Evolutionary conservation across 2,329 filamentous ascomycete genomes (phyloP), one percentile per base, ranked within the genome.

Genomic region (Nigrospora sphaerica): DNA sequence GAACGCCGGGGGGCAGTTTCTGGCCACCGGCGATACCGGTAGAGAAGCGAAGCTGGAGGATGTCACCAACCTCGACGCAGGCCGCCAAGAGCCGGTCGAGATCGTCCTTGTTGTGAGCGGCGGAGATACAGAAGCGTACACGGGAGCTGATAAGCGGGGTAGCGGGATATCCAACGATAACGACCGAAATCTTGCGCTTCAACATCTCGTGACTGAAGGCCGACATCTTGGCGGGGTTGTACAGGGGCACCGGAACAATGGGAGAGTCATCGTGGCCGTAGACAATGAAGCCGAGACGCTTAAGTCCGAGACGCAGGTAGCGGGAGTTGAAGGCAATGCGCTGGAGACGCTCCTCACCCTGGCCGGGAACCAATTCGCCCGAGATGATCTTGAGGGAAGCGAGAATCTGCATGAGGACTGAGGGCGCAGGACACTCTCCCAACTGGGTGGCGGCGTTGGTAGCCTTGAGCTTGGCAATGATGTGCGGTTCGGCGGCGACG

Each of bases 181-280:
- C 93, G 44, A 97, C 88, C 0, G 92, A 93, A 57, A 98, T 97
- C 69, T 96, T 97, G 62, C 93, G 88, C 71, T 88, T 88, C 50
- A 97, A 80, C 93, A 98, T 97, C 67, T 97, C 93, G 64, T 95
- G 93, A 42, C 90, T 96, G 69, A 98, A 98, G 49, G 93, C 92
- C 5, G 92, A 88, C 77, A 98, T 96, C 73, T 98, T 98, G 59
- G 88, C 93, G n/a, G 93, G 93, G 70, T 97, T 89, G 76, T 96
- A 98, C 28, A 98, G 82, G 61, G 95, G 80, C 55, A 98, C 68
- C 45, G 93, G 93, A 57, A 98, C 90, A 57, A 98, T 97, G 47
- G 93, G 93, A 6, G 91, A 96, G 70, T 98, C 93, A 62, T 98
- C 93, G 65, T 97, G 91, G 51, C 93, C 93, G 63, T 95, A 96